Conservation (phyloP, 345 rosid genomes). For the Dipteronia sinensis region DNA sequence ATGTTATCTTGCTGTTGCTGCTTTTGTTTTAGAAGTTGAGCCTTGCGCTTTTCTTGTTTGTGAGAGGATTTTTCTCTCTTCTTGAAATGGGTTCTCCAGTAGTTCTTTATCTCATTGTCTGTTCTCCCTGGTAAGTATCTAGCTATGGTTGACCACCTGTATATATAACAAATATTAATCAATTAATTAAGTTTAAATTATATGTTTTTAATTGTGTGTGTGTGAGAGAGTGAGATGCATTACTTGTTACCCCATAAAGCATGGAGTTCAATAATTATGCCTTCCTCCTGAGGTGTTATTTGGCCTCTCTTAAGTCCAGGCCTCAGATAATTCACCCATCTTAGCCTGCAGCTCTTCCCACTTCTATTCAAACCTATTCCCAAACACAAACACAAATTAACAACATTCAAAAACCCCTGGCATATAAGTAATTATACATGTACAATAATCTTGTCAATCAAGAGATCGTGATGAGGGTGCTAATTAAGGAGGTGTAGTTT, state of each 20-base stretch:
- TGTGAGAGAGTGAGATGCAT: constrained; percentile 13
- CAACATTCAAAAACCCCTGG: too few relatives aligned
- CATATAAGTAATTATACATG: too few relatives aligned
- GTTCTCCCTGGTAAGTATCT: constrained; percentile 91
- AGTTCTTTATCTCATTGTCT: constrained; percentile 92
- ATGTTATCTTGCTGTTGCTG: constrained; percentile 21
- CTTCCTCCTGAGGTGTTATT: constrained; percentile 83
- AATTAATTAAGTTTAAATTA: too few relatives aligned
- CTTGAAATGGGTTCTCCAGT: constrained; percentile 91
- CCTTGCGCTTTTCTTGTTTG: constrained; percentile 38
- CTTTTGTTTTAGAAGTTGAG: constrained; percentile 30
- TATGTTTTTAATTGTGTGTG: not conserved
- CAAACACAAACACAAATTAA: too few relatives aligned
- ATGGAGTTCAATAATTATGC: constrained; percentile 79
- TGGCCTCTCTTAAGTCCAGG: constrained; percentile 89
- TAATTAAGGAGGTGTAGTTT: too few relatives aligned
- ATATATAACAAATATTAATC: not conserved
- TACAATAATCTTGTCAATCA: too few relatives aligned
- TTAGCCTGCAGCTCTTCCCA: constrained; percentile 87
- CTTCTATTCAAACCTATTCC: constrained; percentile 67
- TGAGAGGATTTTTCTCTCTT: constrained; percentile 44
- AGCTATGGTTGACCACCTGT: constrained; percentile 93
- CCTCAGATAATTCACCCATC: constrained; percentile 93
- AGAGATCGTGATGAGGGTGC: too few relatives aligned
- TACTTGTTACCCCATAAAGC: constrained; percentile 92